Conservation (phyloP, 1,284 basidiomycete genomes). For the Trametes polyzona region DNA sequence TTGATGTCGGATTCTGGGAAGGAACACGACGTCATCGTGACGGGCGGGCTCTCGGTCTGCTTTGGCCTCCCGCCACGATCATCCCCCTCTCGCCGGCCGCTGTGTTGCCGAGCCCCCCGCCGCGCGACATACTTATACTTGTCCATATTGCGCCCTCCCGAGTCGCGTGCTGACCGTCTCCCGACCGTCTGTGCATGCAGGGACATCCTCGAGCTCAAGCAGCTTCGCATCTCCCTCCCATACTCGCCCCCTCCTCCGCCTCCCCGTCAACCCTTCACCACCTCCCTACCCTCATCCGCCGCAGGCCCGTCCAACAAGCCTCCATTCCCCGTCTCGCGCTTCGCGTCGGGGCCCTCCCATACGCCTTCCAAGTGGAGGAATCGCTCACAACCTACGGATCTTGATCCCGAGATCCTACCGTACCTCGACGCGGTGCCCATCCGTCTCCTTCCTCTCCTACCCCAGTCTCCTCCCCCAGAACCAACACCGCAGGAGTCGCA, state of each 20-base stretch:
- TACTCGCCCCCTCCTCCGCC: conserved; percentile 32
- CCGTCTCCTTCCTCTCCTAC: conserved; percentile 36
- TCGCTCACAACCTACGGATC: conserved; percentile 21
- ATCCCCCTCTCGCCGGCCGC: neutral
- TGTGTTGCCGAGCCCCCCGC: neutral
- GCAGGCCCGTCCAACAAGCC: conserved; percentile 15
- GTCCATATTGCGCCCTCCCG: neutral
- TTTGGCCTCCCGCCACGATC: neutral
- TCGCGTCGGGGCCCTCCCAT: conserved; percentile 32
- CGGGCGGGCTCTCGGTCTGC: conserved; percentile 6
- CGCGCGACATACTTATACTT: neutral
- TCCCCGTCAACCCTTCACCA: conserved; percentile 32
- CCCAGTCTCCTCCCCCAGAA: conserved; percentile 15
- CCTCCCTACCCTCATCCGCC: conserved; percentile 23
- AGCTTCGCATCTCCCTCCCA: conserved; percentile 41
- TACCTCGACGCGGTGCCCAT: conserved; percentile 39
- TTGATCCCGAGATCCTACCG: conserved; percentile 37
- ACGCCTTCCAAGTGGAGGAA: conserved; percentile 39
- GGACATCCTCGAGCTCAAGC: conserved; percentile 44
- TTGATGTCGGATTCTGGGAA: neutral
- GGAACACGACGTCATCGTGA: conserved; percentile 24
- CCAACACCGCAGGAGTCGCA: conserved; percentile 10
- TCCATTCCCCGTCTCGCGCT: conserved; percentile 33
- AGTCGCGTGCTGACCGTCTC: neutral
- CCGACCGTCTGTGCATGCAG: conserved; percentile 27